Conservation (phyloP, 345 rosid species). For the Microcos paniculata region DNA sequence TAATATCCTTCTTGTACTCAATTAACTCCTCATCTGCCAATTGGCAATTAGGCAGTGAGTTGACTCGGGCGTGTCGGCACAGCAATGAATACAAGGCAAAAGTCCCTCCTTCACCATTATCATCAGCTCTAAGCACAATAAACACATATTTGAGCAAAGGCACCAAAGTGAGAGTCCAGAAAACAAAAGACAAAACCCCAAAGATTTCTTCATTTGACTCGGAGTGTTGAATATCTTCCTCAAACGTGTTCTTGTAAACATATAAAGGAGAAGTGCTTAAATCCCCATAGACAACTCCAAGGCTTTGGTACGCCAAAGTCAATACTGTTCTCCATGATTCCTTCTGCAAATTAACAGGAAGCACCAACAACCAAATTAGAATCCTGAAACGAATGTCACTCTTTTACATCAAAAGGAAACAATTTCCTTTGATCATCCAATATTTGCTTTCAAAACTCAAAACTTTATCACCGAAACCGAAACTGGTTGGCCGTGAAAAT, state of each 20-base stretch:
- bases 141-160: constrained; percentile 75
- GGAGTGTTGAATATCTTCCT: constrained; percentile 73
- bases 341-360: constrained; percentile 39
- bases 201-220: constrained; percentile 87
- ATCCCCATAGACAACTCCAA: constrained; percentile 91
- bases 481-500: background rate
- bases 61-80: constrained; percentile 75
- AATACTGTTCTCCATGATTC: constrained; percentile 79
- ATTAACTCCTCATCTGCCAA: constrained; percentile 74
- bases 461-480: background rate
- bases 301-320: constrained; percentile 79
- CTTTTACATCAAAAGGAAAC: background rate
- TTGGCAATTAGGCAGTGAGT: constrained; percentile 78
- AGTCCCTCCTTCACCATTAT: constrained; percentile 91
- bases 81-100: constrained; percentile 78
- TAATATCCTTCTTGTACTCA: constrained; percentile 53
- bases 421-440: background rate
- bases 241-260: constrained; percentile 79
- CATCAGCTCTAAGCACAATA: constrained; percentile 83
- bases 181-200: constrained; percentile 79
- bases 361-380: background rate
- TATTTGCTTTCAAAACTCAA: constrained; percentile 3
- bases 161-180: constrained; percentile 81
- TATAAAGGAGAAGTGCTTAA: constrained; percentile 84
- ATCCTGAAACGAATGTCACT: constrained; percentile 3